These are phyloP conservation scores for Solanum chmielewskii DNA, from an alignment of 257 asterid species.

Conservation along the genomic window DNA sequence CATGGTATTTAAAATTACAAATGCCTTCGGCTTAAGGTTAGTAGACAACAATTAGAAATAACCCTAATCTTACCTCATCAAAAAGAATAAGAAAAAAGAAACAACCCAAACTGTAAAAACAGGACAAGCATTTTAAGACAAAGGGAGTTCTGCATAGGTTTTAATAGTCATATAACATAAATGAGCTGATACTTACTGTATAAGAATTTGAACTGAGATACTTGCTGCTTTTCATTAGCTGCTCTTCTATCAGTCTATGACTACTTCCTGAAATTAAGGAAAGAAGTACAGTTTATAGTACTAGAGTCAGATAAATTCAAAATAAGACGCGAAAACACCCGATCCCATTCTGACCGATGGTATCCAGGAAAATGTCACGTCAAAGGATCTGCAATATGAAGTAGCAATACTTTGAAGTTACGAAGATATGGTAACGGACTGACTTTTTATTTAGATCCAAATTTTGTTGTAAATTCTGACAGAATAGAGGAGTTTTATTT, in stretches of 20 bases:
- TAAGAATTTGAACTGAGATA: background rate
- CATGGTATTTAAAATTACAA: too few relatives aligned
- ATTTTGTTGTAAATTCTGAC: background rate
- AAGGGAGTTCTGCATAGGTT: background rate
- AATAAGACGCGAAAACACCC: background rate
- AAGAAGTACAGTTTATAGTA: background rate
- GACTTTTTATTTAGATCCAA: background rate
- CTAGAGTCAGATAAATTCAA: background rate
- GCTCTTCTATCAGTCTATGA: background rate
- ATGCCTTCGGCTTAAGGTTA: too few relatives aligned
- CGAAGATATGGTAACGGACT: background rate
- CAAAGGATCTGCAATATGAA: background rate
- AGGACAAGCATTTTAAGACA: background rate
- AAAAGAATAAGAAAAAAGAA: too few relatives aligned
- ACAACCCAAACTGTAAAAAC: background rate
- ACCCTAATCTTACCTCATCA: too few relatives aligned
- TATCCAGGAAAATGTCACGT: background rate
- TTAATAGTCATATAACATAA: background rate
- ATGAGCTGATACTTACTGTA: background rate
- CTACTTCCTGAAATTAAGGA: background rate
- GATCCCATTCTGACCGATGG: background rate
- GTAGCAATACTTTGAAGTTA: background rate
- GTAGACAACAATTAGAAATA: too few relatives aligned
- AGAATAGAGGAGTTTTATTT: background rate
- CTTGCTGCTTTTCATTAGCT: background rate